Conservation (phyloP, 2,329 filamentous ascomycete species). For the Alternaria gansuensis region DNA sequence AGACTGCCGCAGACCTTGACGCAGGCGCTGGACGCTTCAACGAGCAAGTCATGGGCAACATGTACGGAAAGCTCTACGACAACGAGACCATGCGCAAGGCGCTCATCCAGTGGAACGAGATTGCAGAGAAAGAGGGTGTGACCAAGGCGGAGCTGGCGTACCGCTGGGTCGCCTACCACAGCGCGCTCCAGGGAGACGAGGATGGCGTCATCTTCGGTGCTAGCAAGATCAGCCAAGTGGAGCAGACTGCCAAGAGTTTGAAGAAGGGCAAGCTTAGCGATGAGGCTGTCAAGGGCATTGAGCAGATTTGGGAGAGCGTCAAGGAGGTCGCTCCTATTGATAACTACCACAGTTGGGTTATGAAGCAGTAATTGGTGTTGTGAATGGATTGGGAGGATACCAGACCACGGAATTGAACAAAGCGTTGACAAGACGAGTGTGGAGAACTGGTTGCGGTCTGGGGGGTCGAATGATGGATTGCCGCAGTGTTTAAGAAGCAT, state of each 20-base stretch:
- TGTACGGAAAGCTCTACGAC: slow-evolving; percentile 53
- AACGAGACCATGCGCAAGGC: slow-evolving; percentile 49
- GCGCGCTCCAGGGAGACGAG: slow-evolving; percentile 48
- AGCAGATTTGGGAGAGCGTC: slow-evolving; percentile 39
- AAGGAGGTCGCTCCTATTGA: slow-evolving; percentile 41
- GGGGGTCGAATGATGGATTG: no score
- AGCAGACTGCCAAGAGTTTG: slow-evolving; percentile 34
- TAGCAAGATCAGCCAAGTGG: slow-evolving; percentile 38
- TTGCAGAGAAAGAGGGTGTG: slow-evolving; percentile 53
- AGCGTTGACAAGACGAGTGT: no score
- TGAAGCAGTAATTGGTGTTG: not conserved
- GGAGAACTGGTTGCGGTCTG: no score
- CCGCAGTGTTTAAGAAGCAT: no score
- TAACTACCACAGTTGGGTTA: slow-evolving; percentile 27
- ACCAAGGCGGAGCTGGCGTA: slow-evolving; percentile 56
- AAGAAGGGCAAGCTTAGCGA: slow-evolving; percentile 41
- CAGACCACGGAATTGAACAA: no score
- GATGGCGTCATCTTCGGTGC: slow-evolving; percentile 57
- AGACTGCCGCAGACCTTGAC: slow-evolving; percentile 50
- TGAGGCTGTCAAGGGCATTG: slow-evolving; percentile 34
- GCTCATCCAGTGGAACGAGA: slow-evolving; percentile 52
- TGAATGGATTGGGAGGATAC: no score
- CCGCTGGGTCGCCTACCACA: slow-evolving; percentile 56
- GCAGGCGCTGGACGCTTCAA: slow-evolving; percentile 47
- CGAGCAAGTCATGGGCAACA: slow-evolving; percentile 36